Conservation (phyloP, 371 early-diverging fungal genomes). For the Rhizopus arrhizus region DNA sequence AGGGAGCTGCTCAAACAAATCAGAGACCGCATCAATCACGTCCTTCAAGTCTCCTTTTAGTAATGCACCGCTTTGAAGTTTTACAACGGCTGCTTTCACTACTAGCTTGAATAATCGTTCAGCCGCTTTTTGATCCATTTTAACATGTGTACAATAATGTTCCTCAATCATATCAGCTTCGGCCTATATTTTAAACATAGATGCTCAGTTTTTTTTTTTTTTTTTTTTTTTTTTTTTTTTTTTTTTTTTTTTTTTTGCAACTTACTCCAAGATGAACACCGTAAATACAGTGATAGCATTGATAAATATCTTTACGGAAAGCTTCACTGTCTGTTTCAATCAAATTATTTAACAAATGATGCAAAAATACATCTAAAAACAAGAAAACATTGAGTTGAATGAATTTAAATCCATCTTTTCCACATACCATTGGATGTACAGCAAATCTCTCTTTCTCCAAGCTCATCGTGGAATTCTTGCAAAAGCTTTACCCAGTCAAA, state of each 20-base stretch:
- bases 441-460: conserved; percentile 70
- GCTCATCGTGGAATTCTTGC: conserved; percentile 59
- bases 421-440: conserved; percentile 55
- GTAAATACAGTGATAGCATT: conserved; percentile 73
- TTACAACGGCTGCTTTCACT: conserved; percentile 43
- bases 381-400: neutral
- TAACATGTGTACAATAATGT: conserved; percentile 51
- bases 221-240: neutral
- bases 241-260: neutral
- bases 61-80: conserved; percentile 38
- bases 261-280: conserved; percentile 61
- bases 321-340: conserved; percentile 17
- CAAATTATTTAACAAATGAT: conserved; percentile 28
- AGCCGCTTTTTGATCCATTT: conserved; percentile 60
- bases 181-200: conserved; percentile 33
- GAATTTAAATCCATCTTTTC: too few relatives aligned
- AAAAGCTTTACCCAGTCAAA: conserved; percentile 44
- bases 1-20: conserved; percentile 58
- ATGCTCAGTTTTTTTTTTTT: neutral
- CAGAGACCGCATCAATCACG: conserved; percentile 59
- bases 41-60: conserved; percentile 59
- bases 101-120: conserved; percentile 54
- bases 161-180: conserved; percentile 58
- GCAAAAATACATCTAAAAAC: conserved; percentile 40
- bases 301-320: conserved; percentile 55